Conservation (phyloP, 2,329 filamentous ascomycete genomes). For the Fusarium citri region DNA sequence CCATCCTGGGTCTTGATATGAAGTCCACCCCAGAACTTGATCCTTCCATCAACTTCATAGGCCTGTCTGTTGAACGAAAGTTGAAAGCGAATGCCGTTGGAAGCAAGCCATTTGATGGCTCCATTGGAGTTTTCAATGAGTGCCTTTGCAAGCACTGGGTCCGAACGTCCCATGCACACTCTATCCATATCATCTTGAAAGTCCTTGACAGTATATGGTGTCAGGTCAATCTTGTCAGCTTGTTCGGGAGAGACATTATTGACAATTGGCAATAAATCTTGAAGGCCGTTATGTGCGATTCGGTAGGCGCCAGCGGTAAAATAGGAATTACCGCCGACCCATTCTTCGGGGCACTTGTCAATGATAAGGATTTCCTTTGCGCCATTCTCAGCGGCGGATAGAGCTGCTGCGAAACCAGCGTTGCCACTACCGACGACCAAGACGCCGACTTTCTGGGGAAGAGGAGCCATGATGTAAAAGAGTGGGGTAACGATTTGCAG, state of each 20-base stretch:
- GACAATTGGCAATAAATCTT: constrained; percentile 14
- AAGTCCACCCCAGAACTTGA: constrained; percentile 23
- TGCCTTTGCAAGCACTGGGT: constrained; percentile 6
- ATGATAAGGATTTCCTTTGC: not conserved
- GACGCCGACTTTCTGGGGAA: constrained; percentile 1
- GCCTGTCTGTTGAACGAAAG: constrained; percentile 20
- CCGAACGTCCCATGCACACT: constrained; percentile 26
- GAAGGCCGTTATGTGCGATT: not conserved
- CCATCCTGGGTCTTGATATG: constrained; percentile 19
- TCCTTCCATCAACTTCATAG: constrained; percentile 7
- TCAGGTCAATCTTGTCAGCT: constrained; percentile 10
- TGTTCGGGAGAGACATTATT: constrained; percentile 17
- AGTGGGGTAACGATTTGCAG: not conserved
- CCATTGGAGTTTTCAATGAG: constrained; percentile 15
- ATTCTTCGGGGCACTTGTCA: constrained; percentile 18
- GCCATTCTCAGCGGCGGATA: constrained; percentile 12
- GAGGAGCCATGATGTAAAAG: not conserved
- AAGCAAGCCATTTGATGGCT: constrained; percentile 17
- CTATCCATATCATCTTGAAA: constrained; percentile 13
- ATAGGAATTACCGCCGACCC: constrained; percentile 19
- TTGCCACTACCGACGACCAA: constrained; percentile 23
- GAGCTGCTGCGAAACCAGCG: constrained; percentile 17
- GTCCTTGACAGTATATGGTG: constrained; percentile 6
- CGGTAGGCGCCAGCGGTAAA: constrained; percentile 23
- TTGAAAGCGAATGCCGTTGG: constrained; percentile 16